Percentiles rank a stretch among this genome's conserved stretches.
Conservation (phyloP, 495 filamentous ascomycete species). For the Lasiosphaeria hispida region DNA sequence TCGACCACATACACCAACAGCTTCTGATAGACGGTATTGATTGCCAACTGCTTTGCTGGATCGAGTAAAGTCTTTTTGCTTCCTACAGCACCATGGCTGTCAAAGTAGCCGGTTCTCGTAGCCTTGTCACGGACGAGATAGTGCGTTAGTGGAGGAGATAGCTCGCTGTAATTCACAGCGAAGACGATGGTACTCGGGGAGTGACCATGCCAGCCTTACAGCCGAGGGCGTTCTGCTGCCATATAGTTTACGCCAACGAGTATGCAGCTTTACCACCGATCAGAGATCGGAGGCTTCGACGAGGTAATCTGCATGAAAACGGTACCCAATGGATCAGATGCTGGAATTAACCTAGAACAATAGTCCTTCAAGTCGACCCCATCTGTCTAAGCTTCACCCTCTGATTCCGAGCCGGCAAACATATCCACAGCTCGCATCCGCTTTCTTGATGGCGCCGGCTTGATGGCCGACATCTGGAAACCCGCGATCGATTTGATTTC, state of each 20-base stretch:
- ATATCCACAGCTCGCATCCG: constrained; percentile 89
- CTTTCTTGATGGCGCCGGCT: constrained; percentile 37
- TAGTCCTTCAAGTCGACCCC: not conserved
- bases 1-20: not conserved
- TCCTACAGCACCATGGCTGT: no score
- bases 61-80: not conserved
- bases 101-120: no score
- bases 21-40: not conserved
- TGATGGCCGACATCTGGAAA: constrained; percentile 30
- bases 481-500: constrained; percentile 22
- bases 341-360: not conserved
- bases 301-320: no score
- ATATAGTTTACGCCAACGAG: no score
- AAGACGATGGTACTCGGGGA: no score
- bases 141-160: no score
- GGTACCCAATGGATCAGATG: not conserved
- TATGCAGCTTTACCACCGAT: no score
- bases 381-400: constrained; percentile 27
- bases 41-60: not conserved
- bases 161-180: no score
- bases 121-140: no score
- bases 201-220: no score
- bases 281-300: no score
- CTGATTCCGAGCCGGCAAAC: constrained; percentile 70
- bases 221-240: no score